Evolutionary conservation across 768 basidiomycete species (phyloP), one percentile per base, ranked within the genome.

Genomic region (Psilocybe tampanensis): DNA sequence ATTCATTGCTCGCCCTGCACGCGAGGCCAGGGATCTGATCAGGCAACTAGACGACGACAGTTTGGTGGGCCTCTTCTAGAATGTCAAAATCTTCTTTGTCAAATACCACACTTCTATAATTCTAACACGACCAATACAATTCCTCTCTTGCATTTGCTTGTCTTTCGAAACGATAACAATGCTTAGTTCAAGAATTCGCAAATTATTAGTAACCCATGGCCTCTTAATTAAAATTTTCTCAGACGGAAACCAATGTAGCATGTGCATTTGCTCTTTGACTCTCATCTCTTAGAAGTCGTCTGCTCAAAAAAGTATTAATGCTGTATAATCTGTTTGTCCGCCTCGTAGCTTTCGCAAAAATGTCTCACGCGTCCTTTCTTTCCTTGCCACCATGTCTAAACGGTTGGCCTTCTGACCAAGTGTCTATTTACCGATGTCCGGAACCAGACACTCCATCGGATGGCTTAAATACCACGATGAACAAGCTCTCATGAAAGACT

Each of bases 11-110:
- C 78, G 93, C 44, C 93, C 92, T 0, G 89, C 92, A 7, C 77
- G 94, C 43, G 93, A 95, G 66, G 88, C 94, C 2, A 80, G 87
- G 59, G 94, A 96, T 49, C 55, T 88, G 21, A 66, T 95, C 24
- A 82, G 75, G 60, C 71, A 72, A 47, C 58, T 81, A 48, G 73
- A 74, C 23, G 79, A 82, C 39, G 73, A 76, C 34, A 73, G 64
- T 59, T 65, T 82, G 9, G 64, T 73, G n/a, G 79, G 80, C 9
- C 62, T 82, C 47, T 81, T 83, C 64, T 83, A 55, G n/a, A n/a
- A 45, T 13, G 13, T 12, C 24, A 24, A 15, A 22, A n/a, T n/a
- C n/a, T n/a, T 23, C 44, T 12, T 23, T 21, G 23, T 24, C 44
- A 26, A 23, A 11, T 13, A 39, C 12, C 36, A 39, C n/a, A 15